Base-by-base conservation (phyloP, 495 filamentous ascomycete species). In the Penicillium dipodomyicola region DNA sequence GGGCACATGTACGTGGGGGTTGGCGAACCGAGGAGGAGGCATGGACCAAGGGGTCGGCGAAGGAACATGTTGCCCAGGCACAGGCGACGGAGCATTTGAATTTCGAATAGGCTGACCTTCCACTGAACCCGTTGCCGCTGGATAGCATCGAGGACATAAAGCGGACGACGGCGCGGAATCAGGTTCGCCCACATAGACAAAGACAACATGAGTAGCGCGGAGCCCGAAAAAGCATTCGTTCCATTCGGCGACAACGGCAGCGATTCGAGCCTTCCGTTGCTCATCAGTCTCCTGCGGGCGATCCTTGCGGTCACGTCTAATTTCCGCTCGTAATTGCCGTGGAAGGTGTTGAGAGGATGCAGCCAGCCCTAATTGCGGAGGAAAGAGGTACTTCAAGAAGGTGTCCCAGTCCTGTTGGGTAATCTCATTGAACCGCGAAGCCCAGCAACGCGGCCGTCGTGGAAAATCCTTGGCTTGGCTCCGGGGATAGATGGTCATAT, bases 221-320 rank as follows among this genome's bases (percentile, higher is more conserved):
- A 68, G 72, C 3, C 69, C 70, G 41, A 82, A 82, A 44, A 82
- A 82, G 33, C 69, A 73, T 47, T 76, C 71, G 50, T 82, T 82
- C 80, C 80, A 82, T 61, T 82, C 79, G 11, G 65, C 67, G 23
- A 81, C 67, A 5, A 79, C 74, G 8, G 73, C 72, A 30, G 73
- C 47, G 30, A 82, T 75, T 12, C 74, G 71, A 10, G 63, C 58
- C 40, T 61, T 67, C 8, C 77, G 72, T 57, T 78, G 63, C 25
- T 75, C 73, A 47, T 77, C 71, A 1, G 74, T 71, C 56, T 80
- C 76, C 51, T 75, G 70, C 6, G 72, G 69, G 11, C 72, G 61
- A 53, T 75, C 75, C 51, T 79, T 74, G 29, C 74, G 67, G 54
- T 79, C 73, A 35, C 75, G 69, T 55, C 72, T 63, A 17, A 74